Evolutionary conservation across 495 filamentous ascomycete species (phyloP).

Genomic region (Penicillium parvum): DNA sequence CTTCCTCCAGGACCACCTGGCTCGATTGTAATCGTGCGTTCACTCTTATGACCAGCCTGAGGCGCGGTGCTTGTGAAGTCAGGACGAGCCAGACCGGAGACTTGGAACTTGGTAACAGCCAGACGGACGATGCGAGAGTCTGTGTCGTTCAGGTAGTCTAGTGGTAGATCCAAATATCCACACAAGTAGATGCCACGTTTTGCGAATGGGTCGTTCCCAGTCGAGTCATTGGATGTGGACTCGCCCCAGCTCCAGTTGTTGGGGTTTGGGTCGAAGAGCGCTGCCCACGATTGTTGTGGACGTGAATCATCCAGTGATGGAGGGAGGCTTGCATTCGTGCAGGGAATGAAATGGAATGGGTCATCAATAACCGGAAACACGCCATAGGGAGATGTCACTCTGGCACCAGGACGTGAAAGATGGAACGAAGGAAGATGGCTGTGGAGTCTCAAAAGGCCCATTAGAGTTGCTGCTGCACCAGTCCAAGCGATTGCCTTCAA

Average conservation of each 20-base stretch:
- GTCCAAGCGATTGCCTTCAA: conserved; percentile 1
- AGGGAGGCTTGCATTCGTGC: conserved; percentile 10
- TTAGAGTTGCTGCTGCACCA: not conserved
- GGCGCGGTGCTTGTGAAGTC: not conserved
- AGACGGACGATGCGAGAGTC: conserved; percentile 15
- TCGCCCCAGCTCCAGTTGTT: conserved; percentile 15
- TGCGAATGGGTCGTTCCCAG: too few relatives aligned
- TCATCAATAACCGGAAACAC: conserved; percentile 8
- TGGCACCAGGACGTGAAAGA: not conserved
- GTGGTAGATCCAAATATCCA: conserved; percentile 16
- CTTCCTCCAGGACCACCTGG: conserved; percentile 17
- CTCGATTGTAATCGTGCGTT: conserved; percentile 19
- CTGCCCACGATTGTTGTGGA: conserved; percentile 13
- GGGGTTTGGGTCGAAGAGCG: conserved; percentile 11
- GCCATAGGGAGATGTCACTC: conserved; percentile 5
- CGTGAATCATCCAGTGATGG: conserved; percentile 9
- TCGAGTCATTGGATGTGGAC: too few relatives aligned
- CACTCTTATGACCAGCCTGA: conserved; percentile 7
- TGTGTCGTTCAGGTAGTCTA: conserved; percentile 13
- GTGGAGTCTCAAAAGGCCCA: conserved; percentile 2
- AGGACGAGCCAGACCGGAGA: conserved; percentile 5
- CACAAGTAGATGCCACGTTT: conserved; percentile 15
- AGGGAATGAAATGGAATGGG: conserved; percentile 17
- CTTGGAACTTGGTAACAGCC: conserved; percentile 18
- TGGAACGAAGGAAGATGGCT: not conserved